Base-by-base conservation (phyloP, 2,329 filamentous ascomycete species). In the Albophoma yamanashiensis region DNA sequence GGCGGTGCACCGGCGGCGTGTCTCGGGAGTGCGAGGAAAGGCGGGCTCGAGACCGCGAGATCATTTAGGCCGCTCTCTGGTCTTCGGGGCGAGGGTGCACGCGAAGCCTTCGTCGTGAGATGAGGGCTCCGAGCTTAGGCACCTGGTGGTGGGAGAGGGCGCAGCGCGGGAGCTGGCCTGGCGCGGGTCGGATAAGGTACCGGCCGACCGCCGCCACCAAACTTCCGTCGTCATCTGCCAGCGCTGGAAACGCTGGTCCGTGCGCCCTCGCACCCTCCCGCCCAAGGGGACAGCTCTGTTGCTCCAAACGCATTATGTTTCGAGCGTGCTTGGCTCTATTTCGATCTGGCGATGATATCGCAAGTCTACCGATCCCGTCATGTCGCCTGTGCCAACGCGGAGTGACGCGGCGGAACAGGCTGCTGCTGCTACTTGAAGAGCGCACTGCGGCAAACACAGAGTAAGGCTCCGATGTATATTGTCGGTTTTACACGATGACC, bases 241-340 rank as follows among this genome's bases (percentile, higher is more conserved):
- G 31, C 12, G 11, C 43, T 31, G 47, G 15, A 5, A 14, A 42
- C 36, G 55, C 15, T 59, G 61, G 61, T 58, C 61, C 61, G 60
- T 62, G 61, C 47, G 20, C 47, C 25, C 58, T n/a, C 60, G 8
- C 27, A 17, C 15, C 15, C n/a, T n/a, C n/a, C n/a, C n/a, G n/a
- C n/a, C n/a, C n/a, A n/a, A n/a, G n/a, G n/a, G n/a, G n/a, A n/a
- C 17, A 52, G 1, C 47, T 20, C 25, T 20, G 27, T 9, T 50
- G 14, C 45, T 31, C 25, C 25, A 25, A 50, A 25, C 25, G 5
- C 45, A 7, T 7, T 15, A 6, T 27, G 11, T 11, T 11, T 47
- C 25, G 3, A 50, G 15, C 4, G 5, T 50, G 7, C n/a, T 15
- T 27, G 15, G 42, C n/a, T n/a, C 7, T 6, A 47, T 25, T 11